These are phyloP conservation scores for Entelexis paramagnoliae DNA, from an alignment of 1,139 yeast genomes.

Conservation along the genomic window DNA sequence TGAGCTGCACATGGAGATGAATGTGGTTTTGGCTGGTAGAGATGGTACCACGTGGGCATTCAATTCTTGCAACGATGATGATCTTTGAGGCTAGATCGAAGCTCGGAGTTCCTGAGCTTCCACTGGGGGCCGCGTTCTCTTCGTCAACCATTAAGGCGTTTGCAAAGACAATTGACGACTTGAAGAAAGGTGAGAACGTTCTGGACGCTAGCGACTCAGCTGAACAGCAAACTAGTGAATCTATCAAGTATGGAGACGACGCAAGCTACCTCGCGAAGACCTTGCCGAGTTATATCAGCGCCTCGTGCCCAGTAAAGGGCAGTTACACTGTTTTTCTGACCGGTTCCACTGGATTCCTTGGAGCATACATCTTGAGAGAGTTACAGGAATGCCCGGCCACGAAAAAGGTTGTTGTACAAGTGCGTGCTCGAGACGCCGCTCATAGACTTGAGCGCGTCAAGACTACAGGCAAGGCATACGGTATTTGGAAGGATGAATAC, in stretches of 20 bases:
- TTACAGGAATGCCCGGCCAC: conserved; percentile 44
- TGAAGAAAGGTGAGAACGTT: conserved; percentile 36
- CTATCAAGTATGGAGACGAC: conserved; percentile 59
- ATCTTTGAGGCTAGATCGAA: conserved; percentile 79
- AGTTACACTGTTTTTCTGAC: conserved; percentile 67
- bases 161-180: conserved; percentile 58
- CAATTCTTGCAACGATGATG: conserved; percentile 93
- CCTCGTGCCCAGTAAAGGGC: conserved; percentile 31
- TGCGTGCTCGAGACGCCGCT: conserved; percentile 61
- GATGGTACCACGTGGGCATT: no score
- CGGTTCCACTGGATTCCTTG: conserved; percentile 94
- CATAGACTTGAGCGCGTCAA: conserved; percentile 68
- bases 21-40: no score
- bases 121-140: conserved; percentile 80
- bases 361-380: conserved; percentile 76
- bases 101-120: conserved; percentile 60
- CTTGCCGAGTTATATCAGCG: conserved; percentile 39
- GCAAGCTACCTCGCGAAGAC: conserved; percentile 48
- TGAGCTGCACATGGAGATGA: no score
- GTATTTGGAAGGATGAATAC: conserved; percentile 68
- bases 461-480: conserved; percentile 69
- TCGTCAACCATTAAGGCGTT: conserved; percentile 75
- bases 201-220: conserved; percentile 29
- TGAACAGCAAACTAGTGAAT: conserved; percentile 21
- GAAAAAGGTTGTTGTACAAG: conserved; percentile 66